phyloP scores from a whole-genome alignment of 345 rosid genomes.

The Noccaea bulbosa region DNA sequence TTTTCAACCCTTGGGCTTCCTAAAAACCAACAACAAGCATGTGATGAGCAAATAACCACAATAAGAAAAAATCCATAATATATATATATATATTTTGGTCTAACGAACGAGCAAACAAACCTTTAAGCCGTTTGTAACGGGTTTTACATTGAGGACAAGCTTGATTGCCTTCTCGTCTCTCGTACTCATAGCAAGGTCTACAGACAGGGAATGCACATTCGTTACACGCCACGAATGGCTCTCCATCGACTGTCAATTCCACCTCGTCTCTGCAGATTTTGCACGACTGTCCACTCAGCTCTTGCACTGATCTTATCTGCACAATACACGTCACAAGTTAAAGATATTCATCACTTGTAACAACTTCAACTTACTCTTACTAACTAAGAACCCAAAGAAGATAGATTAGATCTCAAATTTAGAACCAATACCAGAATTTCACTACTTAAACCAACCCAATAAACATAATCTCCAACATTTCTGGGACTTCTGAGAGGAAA shows the following conservation, averaged over 20 bases:
- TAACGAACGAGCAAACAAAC: conserved; percentile 41
- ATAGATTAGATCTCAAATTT: conserved; percentile 19
- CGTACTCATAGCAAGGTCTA: conserved; percentile 94
- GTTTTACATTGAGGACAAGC: conserved; percentile 99
- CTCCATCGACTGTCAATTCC: conserved; percentile 79
- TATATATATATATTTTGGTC: neutral
- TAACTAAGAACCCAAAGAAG: neutral
- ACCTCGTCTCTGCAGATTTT: conserved; percentile 94
- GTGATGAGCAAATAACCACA: no score
- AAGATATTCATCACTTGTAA: no score
- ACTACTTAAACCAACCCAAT: neutral
- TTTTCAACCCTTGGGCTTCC: conserved; percentile 98
- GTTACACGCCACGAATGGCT: conserved; percentile 93
- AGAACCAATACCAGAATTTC: neutral
- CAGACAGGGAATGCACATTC: conserved; percentile 99
- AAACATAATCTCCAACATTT: neutral
- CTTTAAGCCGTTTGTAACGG: conserved; percentile 91
- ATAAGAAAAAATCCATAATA: no score
- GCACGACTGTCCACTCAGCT: conserved; percentile 92
- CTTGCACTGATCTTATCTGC: conserved; percentile 95
- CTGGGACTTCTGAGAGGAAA: neutral
- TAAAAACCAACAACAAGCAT: conserved; percentile 45
- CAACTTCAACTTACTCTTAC: neutral
- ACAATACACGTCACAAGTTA: conserved; percentile 1
- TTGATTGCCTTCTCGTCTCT: conserved; percentile 95